Base-by-base conservation (phyloP, 805 yeast genomes). In the Myxozyma neotropica region DNA sequence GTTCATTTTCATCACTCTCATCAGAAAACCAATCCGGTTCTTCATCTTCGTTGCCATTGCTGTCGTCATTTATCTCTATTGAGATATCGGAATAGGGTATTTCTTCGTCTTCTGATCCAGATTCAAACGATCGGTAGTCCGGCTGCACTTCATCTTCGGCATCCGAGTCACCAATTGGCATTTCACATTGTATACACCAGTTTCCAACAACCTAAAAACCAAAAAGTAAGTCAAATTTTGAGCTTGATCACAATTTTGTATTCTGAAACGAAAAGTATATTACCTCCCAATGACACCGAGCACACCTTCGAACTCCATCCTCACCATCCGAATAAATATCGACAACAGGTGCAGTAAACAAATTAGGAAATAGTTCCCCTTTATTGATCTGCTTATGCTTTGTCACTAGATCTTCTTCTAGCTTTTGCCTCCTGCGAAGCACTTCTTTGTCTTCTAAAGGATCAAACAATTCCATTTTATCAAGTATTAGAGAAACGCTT, bases 261-360 rank as follows among this genome's bases (percentile, higher is more conserved):
- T n/a, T n/a, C n/a, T n/a, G n/a, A n/a, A n/a, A n/a, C n/a, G n/a
- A n/a, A n/a, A n/a, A n/a, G n/a, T n/a, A n/a, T n/a, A n/a, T n/a
- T n/a, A 86, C 83, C 67, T 86, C 91, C 88, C 89, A 85, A 66
- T 81, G 85, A 69, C 92, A 86, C 40, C 77, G 74, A 1, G 84
- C 81, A 69, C 92, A 86, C 53, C 90, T 72, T 3, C 84, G 81
- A 3, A 86, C 87, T 3, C 85, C 87, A 67, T 86, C 91, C 21
- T 83, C 82, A 13, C 69, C 70, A 64, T 85, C 89, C 7, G 78
- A 74, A 13, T 80, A 67, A 0, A 84, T 79, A 17, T 75, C 72
- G 77, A 26, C 52, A 24, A 35, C 75, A 21, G 74, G 65, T 46
- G 71, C 67, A n/a, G 73, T 72, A 70, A 83, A 82, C n/a, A 75